A percentile compares a stretch with the other conserved stretches of the same genome.
Conservation (phyloP, 352 stramenopile genomes). For the Phytophthora pini region DNA sequence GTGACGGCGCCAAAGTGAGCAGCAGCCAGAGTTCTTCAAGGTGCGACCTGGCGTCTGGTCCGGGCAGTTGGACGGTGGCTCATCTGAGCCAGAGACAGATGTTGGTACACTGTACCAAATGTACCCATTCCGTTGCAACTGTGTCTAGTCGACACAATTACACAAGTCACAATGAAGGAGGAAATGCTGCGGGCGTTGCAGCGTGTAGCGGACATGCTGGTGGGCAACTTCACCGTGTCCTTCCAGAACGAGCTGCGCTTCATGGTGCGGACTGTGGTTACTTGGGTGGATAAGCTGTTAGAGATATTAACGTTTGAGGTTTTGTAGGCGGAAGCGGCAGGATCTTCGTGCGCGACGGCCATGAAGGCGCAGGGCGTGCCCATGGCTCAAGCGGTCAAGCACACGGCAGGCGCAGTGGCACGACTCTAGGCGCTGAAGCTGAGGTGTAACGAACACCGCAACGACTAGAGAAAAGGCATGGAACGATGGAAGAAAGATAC, state of each 20-base stretch:
- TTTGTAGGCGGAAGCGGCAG: constrained; percentile 67
- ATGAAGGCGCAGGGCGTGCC: constrained; percentile 76
- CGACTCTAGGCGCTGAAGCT: constrained; percentile 41
- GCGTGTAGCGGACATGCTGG: constrained; percentile 73
- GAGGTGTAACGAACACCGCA: constrained; percentile 8
- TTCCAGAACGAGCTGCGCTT: constrained; percentile 90
- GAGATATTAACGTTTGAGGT: constrained; percentile 2
- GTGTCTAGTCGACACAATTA: no score
- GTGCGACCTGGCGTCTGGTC: constrained; percentile 23
- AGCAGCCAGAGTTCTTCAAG: constrained; percentile 29
- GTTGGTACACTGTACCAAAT: no score
- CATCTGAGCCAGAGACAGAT: no score
- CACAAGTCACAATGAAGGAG: constrained; percentile 54
- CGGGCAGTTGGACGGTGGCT: constrained; percentile 1
- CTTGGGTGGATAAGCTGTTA: neutral
- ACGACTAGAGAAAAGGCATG: constrained; percentile 13
- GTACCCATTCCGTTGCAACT: no score
- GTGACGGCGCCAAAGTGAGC: constrained; percentile 1
- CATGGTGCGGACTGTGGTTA: constrained; percentile 54
- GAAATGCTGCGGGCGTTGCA: constrained; percentile 66
- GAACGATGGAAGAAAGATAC: constrained; percentile 12
- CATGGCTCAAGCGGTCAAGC: constrained; percentile 75
- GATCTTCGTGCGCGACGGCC: constrained; percentile 61
- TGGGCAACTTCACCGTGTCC: constrained; percentile 83
- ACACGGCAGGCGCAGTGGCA: constrained; percentile 73